Base-by-base conservation (phyloP, 2,329 filamentous ascomycete genomes). In the Colletotrichum zoysiae region DNA sequence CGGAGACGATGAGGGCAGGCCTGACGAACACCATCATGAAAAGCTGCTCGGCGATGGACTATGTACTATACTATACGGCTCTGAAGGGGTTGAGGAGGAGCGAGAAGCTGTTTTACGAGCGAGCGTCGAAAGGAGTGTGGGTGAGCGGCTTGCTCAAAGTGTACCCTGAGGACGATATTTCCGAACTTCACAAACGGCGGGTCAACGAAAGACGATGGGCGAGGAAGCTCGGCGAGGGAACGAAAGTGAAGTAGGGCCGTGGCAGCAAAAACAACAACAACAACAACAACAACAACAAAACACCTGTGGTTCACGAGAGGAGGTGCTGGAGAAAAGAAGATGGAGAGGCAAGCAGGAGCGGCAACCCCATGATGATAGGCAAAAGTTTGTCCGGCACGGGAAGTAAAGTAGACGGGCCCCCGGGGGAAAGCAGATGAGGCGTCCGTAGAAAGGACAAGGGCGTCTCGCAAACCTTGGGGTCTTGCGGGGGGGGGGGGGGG, bases 1-100 rank as follows among this genome's bases (percentile, higher is more conserved):
- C 75, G 69, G 14, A 78, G 62, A 50, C 75, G 35, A 51, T 18
- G 6, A 71, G 46, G 16, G 55, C 59, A 42, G 65, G 20, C 59
- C 64, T 71, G 9, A 59, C 57, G 59, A 59, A 55, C 23, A 69
- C 40, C 69, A 71, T 71, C n/a, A n/a, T 40, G 48, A n/a, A 12
- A 62, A 12, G 30, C 26, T 48, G n/a, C 46, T 26, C 30, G 44
- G 26, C 30, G 5, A 53, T 30, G 38, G 42, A 30, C 35, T 38
- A 35, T 23, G 30, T 30, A 20, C 35, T n/a, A n/a, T 30, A 20
- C 35, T n/a, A n/a, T 33, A n/a, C 23, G 26, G 16, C 3, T 42
- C 26, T 16, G 16, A n/a, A 18, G 23, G 3, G n/a, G 16, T 38
- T 7, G 50, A 23, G 59, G 40, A 4, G 18, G 23, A 14, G 38